Evolutionary conservation across 108 stramenopile genomes (phyloP), one percentile per base, ranked within the genome.

Genomic region (Cyclostephanos invisitatus): DNA sequence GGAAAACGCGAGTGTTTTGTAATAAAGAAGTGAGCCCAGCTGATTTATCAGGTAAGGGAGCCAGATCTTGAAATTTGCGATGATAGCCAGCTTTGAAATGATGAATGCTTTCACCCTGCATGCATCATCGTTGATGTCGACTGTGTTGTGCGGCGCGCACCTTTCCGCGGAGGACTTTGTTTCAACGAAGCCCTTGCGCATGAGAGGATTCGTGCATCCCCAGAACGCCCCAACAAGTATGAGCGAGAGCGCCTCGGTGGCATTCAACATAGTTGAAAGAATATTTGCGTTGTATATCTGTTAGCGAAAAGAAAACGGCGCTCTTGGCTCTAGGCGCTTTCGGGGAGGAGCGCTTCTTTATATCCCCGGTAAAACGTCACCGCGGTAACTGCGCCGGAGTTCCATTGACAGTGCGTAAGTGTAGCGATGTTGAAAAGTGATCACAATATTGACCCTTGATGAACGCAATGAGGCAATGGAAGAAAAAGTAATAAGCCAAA

Each of bases 151-250:
- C 48, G 8, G 12, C 48, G 8, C 35, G 46, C 67, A 72, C 17
- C 18, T 38, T 32, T 48, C 56, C 35, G 62, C 37, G 27, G 70
- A 49, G 67, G 50, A 66, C 62, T 55, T 61, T 50, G 55, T 51
- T 51, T 61, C 47, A 55, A 67, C 48, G 28, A 87, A 64, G 9
- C 87, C 92, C 58, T 84, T 81, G 49, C 92, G 85, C 78, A 94
- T 73, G 6, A 94, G 64, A 10, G 92, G 92, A 84, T 94, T 94
- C 12, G 92, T 94, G 66, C 92, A 94, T 24, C 92, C 92, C 92
- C 92, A 94, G 25, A 94, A 62, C 11, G 86, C 86, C 7, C 92
- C 89, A 2, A 94, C 92, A 1, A 89, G 58, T 5, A 90, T 10
- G 32, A 90, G 80, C 27, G 86, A 84, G 17, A 87, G 38, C 40